phyloP scores from a whole-genome alignment of 139 green algal genomes.

The Coelastrella sp. region DNA sequence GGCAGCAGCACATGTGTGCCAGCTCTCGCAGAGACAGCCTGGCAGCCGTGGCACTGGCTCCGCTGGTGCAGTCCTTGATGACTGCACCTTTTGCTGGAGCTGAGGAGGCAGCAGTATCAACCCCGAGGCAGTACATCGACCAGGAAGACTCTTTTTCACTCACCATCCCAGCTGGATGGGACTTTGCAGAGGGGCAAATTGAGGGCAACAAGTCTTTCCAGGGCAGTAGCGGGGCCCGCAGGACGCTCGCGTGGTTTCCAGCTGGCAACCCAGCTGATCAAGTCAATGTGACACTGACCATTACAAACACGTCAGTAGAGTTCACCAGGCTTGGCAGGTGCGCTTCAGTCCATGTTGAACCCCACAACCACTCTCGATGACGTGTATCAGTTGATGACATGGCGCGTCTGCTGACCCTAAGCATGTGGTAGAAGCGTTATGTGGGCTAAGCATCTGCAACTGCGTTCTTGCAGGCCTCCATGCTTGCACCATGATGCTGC shows the following conservation, averaged over 20 bases:
- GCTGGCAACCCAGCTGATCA: conserved; percentile 4
- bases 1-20: not conserved
- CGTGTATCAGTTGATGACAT: not conserved
- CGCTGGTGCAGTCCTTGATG: not conserved
- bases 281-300: conserved; percentile 49
- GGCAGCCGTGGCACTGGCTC: not conserved
- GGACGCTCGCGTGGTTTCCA: conserved; percentile 41
- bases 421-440: too few species aligned
- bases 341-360: not conserved
- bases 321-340: conserved; percentile 50
- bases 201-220: conserved; percentile 34
- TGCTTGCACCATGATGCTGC: too few species aligned
- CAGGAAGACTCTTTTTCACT: conserved; percentile 1
- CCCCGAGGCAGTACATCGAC: conserved; percentile 3
- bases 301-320: conserved; percentile 49
- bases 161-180: not conserved
- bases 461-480: too few species aligned
- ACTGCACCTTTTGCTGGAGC: not conserved
- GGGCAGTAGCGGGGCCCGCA: not conserved
- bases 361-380: not conserved
- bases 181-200: conserved; percentile 4
- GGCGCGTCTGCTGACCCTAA: too few species aligned
- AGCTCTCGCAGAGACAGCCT: conserved; percentile 13
- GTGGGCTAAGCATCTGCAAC: too few species aligned
- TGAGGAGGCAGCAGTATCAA: not conserved